Conservation (phyloP, 2,329 filamentous ascomycete species). For the Cladosporium sphaerospermum region DNA sequence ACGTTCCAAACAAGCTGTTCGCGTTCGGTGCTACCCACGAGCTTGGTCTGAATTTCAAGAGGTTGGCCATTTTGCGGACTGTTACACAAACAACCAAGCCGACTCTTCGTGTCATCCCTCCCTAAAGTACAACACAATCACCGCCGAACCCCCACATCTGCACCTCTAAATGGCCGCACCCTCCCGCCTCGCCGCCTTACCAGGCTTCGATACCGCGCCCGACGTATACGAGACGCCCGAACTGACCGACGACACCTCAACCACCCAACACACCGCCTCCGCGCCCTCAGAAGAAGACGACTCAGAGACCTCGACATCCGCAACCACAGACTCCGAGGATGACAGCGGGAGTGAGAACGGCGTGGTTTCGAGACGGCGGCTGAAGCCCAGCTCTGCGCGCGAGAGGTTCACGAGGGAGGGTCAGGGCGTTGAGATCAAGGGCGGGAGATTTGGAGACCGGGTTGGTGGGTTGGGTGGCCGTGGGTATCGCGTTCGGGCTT, state of each 20-base stretch:
- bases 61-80: too few species aligned
- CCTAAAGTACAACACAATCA: background rate
- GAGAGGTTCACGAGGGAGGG: conserved; percentile 57
- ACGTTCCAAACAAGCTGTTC: too few species aligned
- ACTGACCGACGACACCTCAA: conserved; percentile 77
- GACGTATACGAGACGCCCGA: conserved; percentile 97
- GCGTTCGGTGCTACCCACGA: too few species aligned
- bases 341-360: conserved; percentile 46
- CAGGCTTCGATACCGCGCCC: conserved; percentile 64
- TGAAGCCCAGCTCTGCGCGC: conserved; percentile 74
- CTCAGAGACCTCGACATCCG: conserved; percentile 26
- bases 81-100: too few species aligned
- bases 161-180: conserved; percentile 10
- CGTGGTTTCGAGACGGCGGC: conserved; percentile 64
- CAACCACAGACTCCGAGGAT: conserved; percentile 34
- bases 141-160: background rate
- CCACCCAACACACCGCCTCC: conserved; percentile 5
- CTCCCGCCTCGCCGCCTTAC: conserved; percentile 18
- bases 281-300: conserved; percentile 8
- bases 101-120: too few species aligned
- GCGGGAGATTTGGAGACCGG: conserved; percentile 80
- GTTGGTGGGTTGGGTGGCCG: conserved; percentile 50
- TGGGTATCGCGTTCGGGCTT: conserved; percentile 61
- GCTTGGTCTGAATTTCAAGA: too few species aligned
- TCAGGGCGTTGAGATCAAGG: conserved; percentile 62